phyloP scores from a whole-genome alignment of 768 basidiomycete genomes.

The Calocera cornea region DNA sequence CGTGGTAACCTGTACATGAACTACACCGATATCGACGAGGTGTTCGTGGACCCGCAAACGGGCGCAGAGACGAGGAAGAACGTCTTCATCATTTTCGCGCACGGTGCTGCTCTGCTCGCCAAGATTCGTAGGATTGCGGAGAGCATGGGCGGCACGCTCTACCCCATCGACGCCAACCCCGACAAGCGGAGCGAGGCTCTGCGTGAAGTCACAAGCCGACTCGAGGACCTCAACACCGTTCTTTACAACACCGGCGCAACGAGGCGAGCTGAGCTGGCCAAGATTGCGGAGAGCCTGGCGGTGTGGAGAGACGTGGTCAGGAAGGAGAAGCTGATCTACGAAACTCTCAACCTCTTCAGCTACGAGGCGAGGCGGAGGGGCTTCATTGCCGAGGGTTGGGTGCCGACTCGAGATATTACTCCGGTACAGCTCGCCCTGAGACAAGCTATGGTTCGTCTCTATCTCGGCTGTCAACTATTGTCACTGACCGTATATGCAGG shows the following conservation, averaged over 20 bases:
- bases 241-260: conserved; percentile 79
- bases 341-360: conserved; percentile 89
- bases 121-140: conserved; percentile 98
- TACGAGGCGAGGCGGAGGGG: conserved; percentile 91
- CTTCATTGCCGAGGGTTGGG: conserved; percentile 94
- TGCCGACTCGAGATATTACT: conserved; percentile 81
- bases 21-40: conserved; percentile 84
- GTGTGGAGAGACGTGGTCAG: conserved; percentile 89
- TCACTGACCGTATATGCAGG: conserved; percentile 26
- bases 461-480: neutral
- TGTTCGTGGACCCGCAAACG: conserved; percentile 77
- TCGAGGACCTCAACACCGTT: conserved; percentile 83
- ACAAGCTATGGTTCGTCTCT: conserved; percentile 55
- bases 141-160: conserved; percentile 96
- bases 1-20: conserved; percentile 99
- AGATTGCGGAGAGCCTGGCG: conserved; percentile 68
- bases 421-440: conserved; percentile 75
- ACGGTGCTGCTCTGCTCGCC: conserved; percentile 78
- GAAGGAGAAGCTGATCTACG: conserved; percentile 93
- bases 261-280: conserved; percentile 67
- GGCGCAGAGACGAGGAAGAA: conserved; percentile 85
- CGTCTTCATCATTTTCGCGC: conserved; percentile 98
- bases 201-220: conserved; percentile 69
- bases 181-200: conserved; percentile 86
- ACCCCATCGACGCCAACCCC: conserved; percentile 87